Percentiles rank a stretch among this genome's conserved stretches.
Evolutionary conservation across 164 flowering plant genomes (phyloP).

Genomic region (Paratinospora sagittata): DNA sequence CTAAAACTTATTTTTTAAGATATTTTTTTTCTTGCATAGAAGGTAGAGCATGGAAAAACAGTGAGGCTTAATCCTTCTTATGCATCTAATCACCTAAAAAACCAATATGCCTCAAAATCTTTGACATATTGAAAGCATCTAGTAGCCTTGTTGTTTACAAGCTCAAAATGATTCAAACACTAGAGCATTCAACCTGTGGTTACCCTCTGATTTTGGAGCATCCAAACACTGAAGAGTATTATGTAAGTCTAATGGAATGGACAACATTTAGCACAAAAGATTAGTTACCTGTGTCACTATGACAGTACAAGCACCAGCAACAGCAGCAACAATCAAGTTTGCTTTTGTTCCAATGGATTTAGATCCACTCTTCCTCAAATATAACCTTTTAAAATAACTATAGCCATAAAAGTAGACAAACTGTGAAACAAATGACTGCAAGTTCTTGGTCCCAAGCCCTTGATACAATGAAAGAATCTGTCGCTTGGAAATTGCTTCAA

Average conservation of each 20-base stretch:
- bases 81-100: too few relatives aligned
- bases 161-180: too few relatives aligned
- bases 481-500: slow-evolving; percentile 55
- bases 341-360: slow-evolving; percentile 62
- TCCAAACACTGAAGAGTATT: not conserved
- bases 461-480: slow-evolving; percentile 64
- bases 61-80: too few relatives aligned
- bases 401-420: slow-evolving; percentile 69
- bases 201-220: not conserved
- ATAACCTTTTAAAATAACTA: too few relatives aligned
- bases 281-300: slow-evolving; percentile 48
- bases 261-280: slow-evolving; percentile 3
- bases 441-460: slow-evolving; percentile 66
- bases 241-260: not conserved
- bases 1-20: too few relatives aligned
- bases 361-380: slow-evolving; percentile 37
- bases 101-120: too few relatives aligned
- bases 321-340: slow-evolving; percentile 64
- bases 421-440: slow-evolving; percentile 57
- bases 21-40: too few relatives aligned
- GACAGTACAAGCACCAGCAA: slow-evolving; percentile 64
- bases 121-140: too few relatives aligned
- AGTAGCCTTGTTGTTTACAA: too few relatives aligned
- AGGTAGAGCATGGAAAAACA: too few relatives aligned
- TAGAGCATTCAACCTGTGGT: not conserved